Evolutionary conservation across 1,284 basidiomycete genomes (phyloP).

Genomic region (Ustilago loliicola): DNA sequence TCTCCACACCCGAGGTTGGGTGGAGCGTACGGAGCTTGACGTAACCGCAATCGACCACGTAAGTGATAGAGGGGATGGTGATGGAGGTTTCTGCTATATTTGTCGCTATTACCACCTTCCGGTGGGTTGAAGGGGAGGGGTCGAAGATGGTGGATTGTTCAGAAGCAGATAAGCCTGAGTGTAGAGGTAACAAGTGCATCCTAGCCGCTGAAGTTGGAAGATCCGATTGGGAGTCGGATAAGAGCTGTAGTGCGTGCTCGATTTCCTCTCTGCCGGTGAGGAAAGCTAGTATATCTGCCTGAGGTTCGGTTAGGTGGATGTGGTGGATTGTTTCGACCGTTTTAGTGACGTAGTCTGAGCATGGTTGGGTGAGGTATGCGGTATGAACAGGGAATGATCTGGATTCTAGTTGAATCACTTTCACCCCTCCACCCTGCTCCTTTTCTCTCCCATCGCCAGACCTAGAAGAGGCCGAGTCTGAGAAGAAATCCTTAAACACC

Average conservation of each 20-base stretch:
- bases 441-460: slow-evolving; percentile 1
- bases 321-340: slow-evolving; percentile 71
- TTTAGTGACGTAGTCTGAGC: slow-evolving; percentile 68
- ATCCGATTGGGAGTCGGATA: slow-evolving; percentile 83
- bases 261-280: slow-evolving; percentile 72
- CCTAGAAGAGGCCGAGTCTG: background rate
- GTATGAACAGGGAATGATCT: slow-evolving; percentile 71
- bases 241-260: slow-evolving; percentile 83
- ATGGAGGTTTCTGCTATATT: slow-evolving; percentile 98
- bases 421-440: slow-evolving; percentile 32
- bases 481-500: slow-evolving; percentile 88
- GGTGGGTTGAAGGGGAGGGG: slow-evolving; percentile 77
- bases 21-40: slow-evolving; percentile 79
- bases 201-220: slow-evolving; percentile 75
- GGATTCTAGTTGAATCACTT: slow-evolving; percentile 70
- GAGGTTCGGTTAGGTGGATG: slow-evolving; percentile 74
- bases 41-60: slow-evolving; percentile 94
- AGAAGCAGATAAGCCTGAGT: slow-evolving; percentile 86
- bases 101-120: slow-evolving; percentile 93
- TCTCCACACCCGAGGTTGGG: slow-evolving; percentile 67
- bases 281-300: slow-evolving; percentile 73
- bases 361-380: slow-evolving; percentile 69
- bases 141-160: slow-evolving; percentile 90
- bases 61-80: slow-evolving; percentile 94
- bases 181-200: slow-evolving; percentile 80